A percentile compares a stretch with the other conserved stretches of the same genome.
These are phyloP conservation scores for Sideroxylon spinosum DNA, from an alignment of 179 eudicot species.

Conservation along the genomic window DNA sequence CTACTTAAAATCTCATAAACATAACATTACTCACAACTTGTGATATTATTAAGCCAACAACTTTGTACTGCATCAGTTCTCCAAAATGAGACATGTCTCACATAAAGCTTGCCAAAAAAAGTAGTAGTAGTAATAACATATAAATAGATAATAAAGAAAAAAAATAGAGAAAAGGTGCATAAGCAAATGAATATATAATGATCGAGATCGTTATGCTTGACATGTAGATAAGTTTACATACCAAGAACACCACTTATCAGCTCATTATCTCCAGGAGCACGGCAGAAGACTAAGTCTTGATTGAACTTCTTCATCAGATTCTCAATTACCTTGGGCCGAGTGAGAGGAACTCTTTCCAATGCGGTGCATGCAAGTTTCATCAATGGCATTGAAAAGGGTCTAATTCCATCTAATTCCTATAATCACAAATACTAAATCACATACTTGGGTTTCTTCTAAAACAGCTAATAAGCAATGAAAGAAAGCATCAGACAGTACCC, in stretches of 20 bases:
- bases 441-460: not conserved
- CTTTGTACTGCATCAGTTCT: not conserved
- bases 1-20: not conserved
- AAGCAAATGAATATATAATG: not conserved
- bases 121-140: too few species aligned
- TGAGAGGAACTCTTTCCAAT: conserved; percentile 82
- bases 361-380: conserved; percentile 93
- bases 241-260: conserved; percentile 65
- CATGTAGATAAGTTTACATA: conserved; percentile 22
- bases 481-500: not conserved
- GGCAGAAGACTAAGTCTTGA: conserved; percentile 85
- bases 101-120: not conserved
- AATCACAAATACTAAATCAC: conserved; percentile 23
- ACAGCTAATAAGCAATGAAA: not conserved
- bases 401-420: conserved; percentile 85
- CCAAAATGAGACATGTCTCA: not conserved
- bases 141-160: not conserved
- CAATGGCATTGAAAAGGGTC: conserved; percentile 94
- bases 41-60: not conserved
- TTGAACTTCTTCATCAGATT: conserved; percentile 66
- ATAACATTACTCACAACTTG: not conserved
- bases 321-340: conserved; percentile 60
- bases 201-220: too few species aligned
- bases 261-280: conserved; percentile 69
- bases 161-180: not conserved